Evolutionary conservation across 2,329 filamentous ascomycete genomes (phyloP).

Genomic region (Alternaria rosae): DNA sequence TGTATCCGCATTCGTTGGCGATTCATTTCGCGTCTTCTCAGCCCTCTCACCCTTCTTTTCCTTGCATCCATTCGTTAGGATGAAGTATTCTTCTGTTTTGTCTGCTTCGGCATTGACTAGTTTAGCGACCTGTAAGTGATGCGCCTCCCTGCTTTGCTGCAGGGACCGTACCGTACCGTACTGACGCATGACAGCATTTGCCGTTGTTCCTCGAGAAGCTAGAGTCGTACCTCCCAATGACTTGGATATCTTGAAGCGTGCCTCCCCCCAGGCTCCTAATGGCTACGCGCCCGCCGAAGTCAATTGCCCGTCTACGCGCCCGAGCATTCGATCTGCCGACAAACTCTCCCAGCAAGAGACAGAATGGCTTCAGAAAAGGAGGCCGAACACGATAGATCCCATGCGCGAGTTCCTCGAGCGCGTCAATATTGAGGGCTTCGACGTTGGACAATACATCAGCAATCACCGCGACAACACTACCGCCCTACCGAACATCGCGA

Average conservation of each 20-base stretch:
- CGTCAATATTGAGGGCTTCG: constrained; percentile 78
- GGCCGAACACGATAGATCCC: constrained; percentile 76
- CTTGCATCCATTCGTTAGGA: constrained; percentile 16
- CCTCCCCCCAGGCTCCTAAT: constrained; percentile 65
- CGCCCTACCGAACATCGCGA: constrained; percentile 71
- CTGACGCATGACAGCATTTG: constrained; percentile 40
- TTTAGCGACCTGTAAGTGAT: constrained; percentile 39
- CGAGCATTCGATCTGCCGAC: constrained; percentile 70
- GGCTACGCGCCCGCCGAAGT: constrained; percentile 75
- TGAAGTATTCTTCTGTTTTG: constrained; percentile 39
- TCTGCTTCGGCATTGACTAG: constrained; percentile 40
- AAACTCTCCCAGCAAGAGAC: constrained; percentile 73
- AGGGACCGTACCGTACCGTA: constrained; percentile 14
- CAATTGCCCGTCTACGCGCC: constrained; percentile 73
- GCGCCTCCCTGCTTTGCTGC: neutral
- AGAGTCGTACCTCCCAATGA: constrained; percentile 26
- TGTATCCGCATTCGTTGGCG: constrained; percentile 14
- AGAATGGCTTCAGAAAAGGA: constrained; percentile 75
- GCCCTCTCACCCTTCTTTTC: neutral
- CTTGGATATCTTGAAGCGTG: constrained; percentile 47
- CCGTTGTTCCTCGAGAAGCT: constrained; percentile 30
- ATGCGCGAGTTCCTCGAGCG: constrained; percentile 76
- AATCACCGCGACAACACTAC: constrained; percentile 62
- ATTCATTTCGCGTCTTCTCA: neutral
- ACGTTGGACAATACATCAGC: constrained; percentile 76